phyloP scores from a whole-genome alignment of 495 filamentous ascomycete species.

The Cryomyces antarcticus region DNA sequence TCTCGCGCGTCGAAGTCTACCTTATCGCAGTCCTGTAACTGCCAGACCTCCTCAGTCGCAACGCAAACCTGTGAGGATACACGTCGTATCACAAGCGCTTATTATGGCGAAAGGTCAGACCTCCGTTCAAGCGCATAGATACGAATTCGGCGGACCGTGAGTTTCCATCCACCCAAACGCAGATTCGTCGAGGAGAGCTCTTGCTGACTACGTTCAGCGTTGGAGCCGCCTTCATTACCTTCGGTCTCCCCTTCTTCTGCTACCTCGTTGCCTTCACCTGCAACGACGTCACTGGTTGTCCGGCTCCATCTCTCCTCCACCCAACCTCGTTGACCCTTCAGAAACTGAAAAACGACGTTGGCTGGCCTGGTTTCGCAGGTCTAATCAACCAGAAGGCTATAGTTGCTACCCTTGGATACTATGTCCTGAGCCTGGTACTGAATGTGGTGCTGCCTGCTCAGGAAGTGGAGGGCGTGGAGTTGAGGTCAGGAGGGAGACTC shows the following conservation, averaged over 20 bases:
- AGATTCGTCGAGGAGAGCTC: background rate
- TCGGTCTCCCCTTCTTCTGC: constrained; percentile 54
- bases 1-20: too few relatives aligned
- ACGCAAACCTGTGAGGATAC: too few relatives aligned
- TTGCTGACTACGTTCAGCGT: constrained; percentile 29
- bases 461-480: constrained; percentile 44
- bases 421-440: constrained; percentile 51
- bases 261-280: constrained; percentile 67
- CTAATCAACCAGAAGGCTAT: constrained; percentile 38
- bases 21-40: too few relatives aligned
- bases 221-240: constrained; percentile 51
- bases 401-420: constrained; percentile 51
- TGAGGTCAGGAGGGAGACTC: constrained; percentile 50
- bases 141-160: constrained; percentile 14
- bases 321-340: constrained; percentile 52
- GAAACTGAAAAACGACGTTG: constrained; percentile 52
- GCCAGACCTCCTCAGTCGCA: too few relatives aligned
- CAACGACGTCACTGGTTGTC: constrained; percentile 84
- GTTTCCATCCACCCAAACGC: background rate
- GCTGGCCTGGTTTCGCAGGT: constrained; percentile 55
- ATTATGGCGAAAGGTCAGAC: too few relatives aligned
- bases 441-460: constrained; percentile 62
- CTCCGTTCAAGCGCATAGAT: constrained; percentile 2
- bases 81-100: too few relatives aligned
- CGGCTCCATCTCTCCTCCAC: constrained; percentile 61